Evolutionary conservation across 2,329 filamentous ascomycete species (phyloP), one percentile per base, ranked within the genome.

Genomic region (Colletotrichum graminicola): DNA sequence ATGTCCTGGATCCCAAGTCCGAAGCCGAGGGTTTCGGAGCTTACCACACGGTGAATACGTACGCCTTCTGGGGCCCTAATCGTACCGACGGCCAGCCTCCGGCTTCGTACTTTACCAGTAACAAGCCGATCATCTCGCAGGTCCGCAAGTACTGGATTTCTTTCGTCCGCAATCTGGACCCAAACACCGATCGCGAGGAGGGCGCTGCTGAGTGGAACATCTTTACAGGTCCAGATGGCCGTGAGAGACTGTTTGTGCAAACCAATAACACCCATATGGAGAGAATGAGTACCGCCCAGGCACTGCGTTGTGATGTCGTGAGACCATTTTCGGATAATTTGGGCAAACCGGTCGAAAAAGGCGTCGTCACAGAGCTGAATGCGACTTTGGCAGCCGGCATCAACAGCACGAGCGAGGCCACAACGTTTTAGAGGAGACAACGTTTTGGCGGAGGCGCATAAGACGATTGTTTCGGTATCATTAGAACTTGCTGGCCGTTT

Each of bases 121-220:
- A 94, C 74, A 85, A 82, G 1, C 77, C 77, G 0, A 89, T 92
- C 7, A 84, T 92, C 1, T 84, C 87, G 0, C 80, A 92, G 0
- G 86, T 92, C 36, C 91, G 93, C 76, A 86, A 84, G 0, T 95
- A 94, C 79, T 94, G 92, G 91, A 88, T 90, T 1, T 93, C 90
- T 74, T 95, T 95, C 77, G 89, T 95, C 72, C 82, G 87, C 34
- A 84, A 84, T 0, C 85, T 89, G 47, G 84, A 95, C 78, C 93
- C 93, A 0, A 95, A 94, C 21, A 68, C 61, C 41, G 80, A 84
- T 66, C 84, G 88, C 11, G 73, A 79, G 54, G 47, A 73, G 0
- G 85, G 83, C 0, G 82, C 82, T 54, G 87, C 88, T 3, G 79
- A 79, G 66, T 92, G 90, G 90, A 78, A 82, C 72, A 77, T 78